These are phyloP conservation scores for Syzygium aqueum DNA, from an alignment of 345 rosid genomes.

Conservation along the genomic window DNA sequence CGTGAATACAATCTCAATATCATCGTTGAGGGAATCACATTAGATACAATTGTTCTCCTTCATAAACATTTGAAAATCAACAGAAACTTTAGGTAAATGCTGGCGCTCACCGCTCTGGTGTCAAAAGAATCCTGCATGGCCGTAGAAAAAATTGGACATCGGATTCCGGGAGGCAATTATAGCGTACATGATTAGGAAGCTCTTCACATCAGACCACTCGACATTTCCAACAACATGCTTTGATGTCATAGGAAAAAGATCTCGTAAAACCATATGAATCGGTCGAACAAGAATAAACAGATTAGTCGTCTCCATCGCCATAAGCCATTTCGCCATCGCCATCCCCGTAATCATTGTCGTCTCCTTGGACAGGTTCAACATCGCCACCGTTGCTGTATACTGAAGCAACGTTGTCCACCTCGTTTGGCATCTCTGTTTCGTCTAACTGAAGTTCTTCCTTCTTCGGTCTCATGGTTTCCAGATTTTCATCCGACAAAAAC, in stretches of 20 bases:
- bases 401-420: constrained; percentile 16
- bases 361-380: constrained; percentile 37
- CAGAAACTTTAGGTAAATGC: not conserved
- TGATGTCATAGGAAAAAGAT: not conserved
- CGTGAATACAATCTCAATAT: not conserved
- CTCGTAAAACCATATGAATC: not conserved
- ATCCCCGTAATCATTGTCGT: constrained; percentile 34
- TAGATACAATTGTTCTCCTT: not conserved
- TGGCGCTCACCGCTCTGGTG: not conserved
- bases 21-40: not conserved
- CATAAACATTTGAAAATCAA: not conserved
- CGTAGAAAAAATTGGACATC: not conserved
- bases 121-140: not conserved
- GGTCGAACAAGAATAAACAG: not conserved
- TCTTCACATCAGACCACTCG: not conserved
- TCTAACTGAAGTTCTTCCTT: not conserved
- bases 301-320: constrained; percentile 20
- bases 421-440: constrained; percentile 9
- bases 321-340: constrained; percentile 11
- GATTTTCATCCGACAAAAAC: constrained; percentile 52
- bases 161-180: not conserved
- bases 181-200: not conserved
- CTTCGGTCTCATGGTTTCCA: constrained; percentile 34
- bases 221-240: not conserved
- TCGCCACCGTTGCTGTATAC: constrained; percentile 10